A percentile compares a stretch with the other conserved stretches of the same genome.
Conservation (phyloP, 306 rosid species). For the Vicia villosa region DNA sequence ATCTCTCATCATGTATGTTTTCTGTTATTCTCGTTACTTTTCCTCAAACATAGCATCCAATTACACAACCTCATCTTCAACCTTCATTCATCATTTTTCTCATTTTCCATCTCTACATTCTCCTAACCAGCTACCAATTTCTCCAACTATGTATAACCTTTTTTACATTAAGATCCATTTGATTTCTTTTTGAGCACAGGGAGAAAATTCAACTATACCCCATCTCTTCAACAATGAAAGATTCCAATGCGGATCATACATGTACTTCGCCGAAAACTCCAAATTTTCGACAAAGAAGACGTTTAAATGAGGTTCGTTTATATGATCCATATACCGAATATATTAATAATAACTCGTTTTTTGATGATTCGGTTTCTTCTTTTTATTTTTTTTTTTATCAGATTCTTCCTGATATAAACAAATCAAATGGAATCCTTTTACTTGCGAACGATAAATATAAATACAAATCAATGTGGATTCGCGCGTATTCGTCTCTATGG, state of each 20-base stretch:
- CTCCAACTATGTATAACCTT: not conserved
- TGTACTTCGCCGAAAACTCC: constrained; percentile 50
- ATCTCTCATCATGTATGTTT: not conserved
- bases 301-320: constrained; percentile 68
- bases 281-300: constrained; percentile 52
- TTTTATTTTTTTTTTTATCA: constrained; percentile 40
- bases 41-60: constrained; percentile 18
- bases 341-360: not conserved
- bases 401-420: constrained; percentile 59
- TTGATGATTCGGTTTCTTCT: constrained; percentile 13
- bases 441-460: constrained; percentile 72
- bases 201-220: too few relatives aligned
- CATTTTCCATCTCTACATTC: not conserved
- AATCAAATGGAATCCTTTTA: constrained; percentile 65
- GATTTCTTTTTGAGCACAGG: not conserved
- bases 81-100: not conserved
- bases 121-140: not conserved
- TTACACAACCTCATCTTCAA: not conserved
- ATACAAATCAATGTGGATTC: constrained; percentile 85
- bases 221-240: constrained; percentile 32
- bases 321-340: not conserved
- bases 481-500: constrained; percentile 86
- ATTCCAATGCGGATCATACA: constrained; percentile 48
- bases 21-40: constrained; percentile 14
- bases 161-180: not conserved